Evolutionary conservation across 2,329 filamentous ascomycete genomes (phyloP), one percentile per base, ranked within the genome.

Genomic region (Scedosporium aurantiacum): DNA sequence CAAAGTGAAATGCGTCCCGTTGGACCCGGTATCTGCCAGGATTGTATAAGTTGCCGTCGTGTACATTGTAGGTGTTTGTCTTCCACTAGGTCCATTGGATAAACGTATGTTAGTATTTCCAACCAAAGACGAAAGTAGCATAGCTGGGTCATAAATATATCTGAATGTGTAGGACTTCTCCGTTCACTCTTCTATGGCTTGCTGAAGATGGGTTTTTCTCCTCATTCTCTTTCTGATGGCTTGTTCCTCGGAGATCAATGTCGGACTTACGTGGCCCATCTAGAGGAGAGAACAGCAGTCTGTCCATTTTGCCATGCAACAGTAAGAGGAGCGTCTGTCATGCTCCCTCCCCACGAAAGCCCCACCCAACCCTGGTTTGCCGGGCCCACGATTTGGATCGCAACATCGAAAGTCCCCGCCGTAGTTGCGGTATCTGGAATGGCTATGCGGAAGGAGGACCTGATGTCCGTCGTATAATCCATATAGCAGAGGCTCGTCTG

Each of bases 1-100:
- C 60, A 75, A 63, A 3, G 70, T 71, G 74, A 74, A 76, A 67
- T 76, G 74, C 5, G 74, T 76, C 32, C 65, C 68, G 63, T 77
- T 76, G 63, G 69, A 65, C 0, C 63, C 65, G 2, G 73, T 72
- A 3, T 71, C 70, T 7, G 70, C 68, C 18, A 75, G 69, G 4
- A 71, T 63, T 5, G 69, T 71, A 65, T 74, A 72, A 57, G 63
- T 70, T 3, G 72, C 73, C 8, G 64, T 66, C 4, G 69, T 64
- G 57, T 74, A 75, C 1, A 69, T 47, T 1, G 67, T 66, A 2
- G 74, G 74, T 57, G 72, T 67, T 12, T 69, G 66, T 60, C 74
- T 71, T 16, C 60, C 67, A 12, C 69, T 70, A 56, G 58, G 16
- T 32, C 41, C n/a, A 12, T 5, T 16, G 8, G 4, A 25, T 18